Evolutionary conservation across 352 stramenopile species (phyloP), one percentile per base, ranked within the genome.

Genomic region (Globisporangium yorkense): DNA sequence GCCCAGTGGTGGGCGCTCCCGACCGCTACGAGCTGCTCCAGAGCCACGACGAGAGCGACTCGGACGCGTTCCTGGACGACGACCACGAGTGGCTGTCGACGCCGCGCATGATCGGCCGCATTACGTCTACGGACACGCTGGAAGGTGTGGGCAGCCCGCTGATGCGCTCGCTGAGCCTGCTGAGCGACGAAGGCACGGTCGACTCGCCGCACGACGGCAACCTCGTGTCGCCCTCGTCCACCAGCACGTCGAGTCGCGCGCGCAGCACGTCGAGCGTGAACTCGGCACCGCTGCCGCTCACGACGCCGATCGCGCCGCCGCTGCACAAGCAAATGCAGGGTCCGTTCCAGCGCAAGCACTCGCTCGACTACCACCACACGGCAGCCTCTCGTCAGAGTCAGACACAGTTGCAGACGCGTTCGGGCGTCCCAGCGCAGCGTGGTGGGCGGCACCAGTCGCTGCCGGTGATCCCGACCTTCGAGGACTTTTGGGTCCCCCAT

Each of bases 221-320:
- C 15, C 62, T 90, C 27, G 65, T 90, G 10, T 90, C 80, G 12
- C 80, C 80, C 24, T 87, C 77, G 18, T 84, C 74, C 1, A 76
- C 67, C 15, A 87, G 77, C 44, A 74, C 68, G 13, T 76, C 65
- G 59, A 88, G 76, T 59, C 57, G 72, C 3, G 61, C 54, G 6
- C 46, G 43, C 15, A 83, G 61, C 16, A 61, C 67, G 10, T 60
- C 44, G 31, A 81, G 66, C 52, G 68, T 61, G 20, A 61, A 56
- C 20, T 78, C 72, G 13, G 72, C 75, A 3, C 68, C 77, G 15
- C 55, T 66, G 43, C 57, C 55, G 9, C 43, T 64, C 21, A 66
- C 57, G 6, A 27, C 31, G 7, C 33, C 41, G 18, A n/a, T 56
- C 50, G 31, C 31, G 3, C 44, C 45, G 5, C 57, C 51, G 27